Base-by-base conservation (phyloP, 495 filamentous ascomycete species). In the Stereocaulon alpinum region DNA sequence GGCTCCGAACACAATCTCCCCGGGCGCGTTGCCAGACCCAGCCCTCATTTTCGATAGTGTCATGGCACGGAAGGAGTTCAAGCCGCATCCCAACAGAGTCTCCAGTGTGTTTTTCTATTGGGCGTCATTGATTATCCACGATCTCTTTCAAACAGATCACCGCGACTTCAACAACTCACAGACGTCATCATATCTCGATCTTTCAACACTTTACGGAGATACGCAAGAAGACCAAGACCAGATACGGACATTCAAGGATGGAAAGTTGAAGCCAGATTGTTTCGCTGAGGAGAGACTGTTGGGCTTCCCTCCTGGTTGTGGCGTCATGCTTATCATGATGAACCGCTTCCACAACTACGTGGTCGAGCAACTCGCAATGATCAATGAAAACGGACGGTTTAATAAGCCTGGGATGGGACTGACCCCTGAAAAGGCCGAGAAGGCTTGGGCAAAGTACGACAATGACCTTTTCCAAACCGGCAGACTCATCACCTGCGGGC, bases 381-480 rank as follows among this genome's bases (percentile, higher is more conserved):
- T 91, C 65, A 91, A 91, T 59, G 86, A 91, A 65, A 80, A 81
- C 55, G 81, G 81, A 14, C 79, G 84, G 47, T 91, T 89, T 70
- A 79, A 71, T 9, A 84, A 81, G 65, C 87, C 86, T 4, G 65
- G 67, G 0, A 64, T 75, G 10, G 63, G 63, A 4, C 72, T 81
- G 6, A 64, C 69, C 2, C 74, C 77, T 10, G 79, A 83, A 58
- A 70, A 73, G 44, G 74, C 72, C 5, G 70, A 75, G 47, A 79
- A 78, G n/a, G 82, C 82, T 0, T 85, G 82, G 82, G 75, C 73
- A 47, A 87, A 89, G 69, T 85, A 84, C 61, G 89, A 94, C 63
- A 82, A 91, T 58, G 87, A 93, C 58, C 74, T 94, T 20, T 94
- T 94, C 77, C 87, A 94, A 65, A 89, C 86, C 17, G 86, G 83